phyloP scores from a whole-genome alignment of 2,329 filamentous ascomycete genomes.

The Simplicillium sp. region DNA sequence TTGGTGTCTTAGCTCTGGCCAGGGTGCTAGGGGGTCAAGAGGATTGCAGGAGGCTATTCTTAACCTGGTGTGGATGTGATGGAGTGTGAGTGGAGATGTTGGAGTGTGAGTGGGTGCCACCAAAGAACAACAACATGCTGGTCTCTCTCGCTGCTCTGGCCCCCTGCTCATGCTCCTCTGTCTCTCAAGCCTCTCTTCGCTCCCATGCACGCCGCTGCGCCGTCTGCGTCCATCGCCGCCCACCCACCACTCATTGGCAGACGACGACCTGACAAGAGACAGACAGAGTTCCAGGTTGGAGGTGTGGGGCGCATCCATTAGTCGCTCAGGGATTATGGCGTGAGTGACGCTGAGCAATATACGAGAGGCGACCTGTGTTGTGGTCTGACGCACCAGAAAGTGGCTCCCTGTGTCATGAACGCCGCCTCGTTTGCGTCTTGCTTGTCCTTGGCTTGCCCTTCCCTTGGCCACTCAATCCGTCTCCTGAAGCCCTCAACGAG shows the following conservation, averaged over 20 bases:
- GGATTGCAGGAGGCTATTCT: constrained; percentile 26
- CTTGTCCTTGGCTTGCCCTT: not conserved
- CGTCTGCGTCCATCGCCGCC: too few species aligned
- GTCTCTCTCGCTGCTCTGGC: too few species aligned
- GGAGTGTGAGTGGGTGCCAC: not conserved
- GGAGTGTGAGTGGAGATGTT: not conserved
- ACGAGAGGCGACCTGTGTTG: constrained; percentile 26
- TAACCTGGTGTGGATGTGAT: constrained; percentile 23
- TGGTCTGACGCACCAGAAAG: not conserved
- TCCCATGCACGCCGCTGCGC: too few species aligned
- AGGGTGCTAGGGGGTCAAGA: constrained; percentile 9
- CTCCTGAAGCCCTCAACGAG: too few species aligned
- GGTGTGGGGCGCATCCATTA: constrained; percentile 15
- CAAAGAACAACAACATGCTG: not conserved
- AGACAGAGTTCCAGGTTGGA: not conserved
- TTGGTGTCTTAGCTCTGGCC: constrained; percentile 12
- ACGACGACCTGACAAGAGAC: too few species aligned
- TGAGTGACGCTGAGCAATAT: constrained; percentile 39
- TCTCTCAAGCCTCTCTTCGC: too few species aligned
- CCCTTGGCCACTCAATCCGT: not conserved
- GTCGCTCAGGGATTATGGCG: constrained; percentile 3
- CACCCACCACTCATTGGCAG: too few species aligned
- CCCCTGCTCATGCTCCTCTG: too few species aligned
- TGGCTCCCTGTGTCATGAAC: not conserved
- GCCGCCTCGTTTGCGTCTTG: not conserved